These are phyloP conservation scores for Thielaviopsis musarum DNA, from an alignment of 2,329 filamentous ascomycete species.

Conservation along the genomic window DNA sequence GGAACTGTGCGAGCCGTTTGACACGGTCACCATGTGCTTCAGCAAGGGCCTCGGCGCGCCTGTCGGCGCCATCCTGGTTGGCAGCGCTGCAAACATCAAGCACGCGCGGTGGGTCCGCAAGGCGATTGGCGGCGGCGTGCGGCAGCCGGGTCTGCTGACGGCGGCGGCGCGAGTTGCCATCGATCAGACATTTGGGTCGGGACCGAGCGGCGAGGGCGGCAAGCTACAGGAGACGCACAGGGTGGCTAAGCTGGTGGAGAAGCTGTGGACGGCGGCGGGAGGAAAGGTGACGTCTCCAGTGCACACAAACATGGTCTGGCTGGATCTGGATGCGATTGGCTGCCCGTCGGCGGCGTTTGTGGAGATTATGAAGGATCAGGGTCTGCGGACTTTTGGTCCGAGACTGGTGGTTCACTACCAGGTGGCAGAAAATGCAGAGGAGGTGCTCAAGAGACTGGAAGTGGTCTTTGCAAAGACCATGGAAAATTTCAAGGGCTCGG, in stretches of 20 bases:
- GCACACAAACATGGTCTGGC: slow-evolving; percentile 87
- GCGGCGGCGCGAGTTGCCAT: slow-evolving; percentile 56
- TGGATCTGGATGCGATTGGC: slow-evolving; percentile 50
- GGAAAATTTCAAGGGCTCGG: slow-evolving; percentile 13
- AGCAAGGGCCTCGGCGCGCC: slow-evolving; percentile 72
- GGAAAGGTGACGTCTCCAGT: slow-evolving; percentile 52
- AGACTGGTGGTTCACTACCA: slow-evolving; percentile 38
- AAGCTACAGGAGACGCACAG: slow-evolving; percentile 42
- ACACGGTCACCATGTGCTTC: slow-evolving; percentile 64
- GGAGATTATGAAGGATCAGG: slow-evolving; percentile 24
- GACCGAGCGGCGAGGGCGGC: slow-evolving; percentile 29
- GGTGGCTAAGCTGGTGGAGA: slow-evolving; percentile 46
- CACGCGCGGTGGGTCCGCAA: slow-evolving; percentile 39
- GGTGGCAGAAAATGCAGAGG: slow-evolving; percentile 42
- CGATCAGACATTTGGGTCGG: slow-evolving; percentile 26
- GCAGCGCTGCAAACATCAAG: slow-evolving; percentile 21
- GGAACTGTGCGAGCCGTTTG: slow-evolving; percentile 52
- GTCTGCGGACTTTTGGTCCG: slow-evolving; percentile 24
- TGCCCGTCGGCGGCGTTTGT: slow-evolving; percentile 23
- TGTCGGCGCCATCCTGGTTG: slow-evolving; percentile 59
- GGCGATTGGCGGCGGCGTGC: slow-evolving; percentile 53
- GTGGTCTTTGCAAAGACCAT: slow-evolving; percentile 32
- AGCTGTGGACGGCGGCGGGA: slow-evolving; percentile 53
- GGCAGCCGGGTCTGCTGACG: slow-evolving; percentile 57
- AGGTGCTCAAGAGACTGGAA: slow-evolving; percentile 40